Base-by-base conservation (phyloP, 2,329 filamentous ascomycete species). In the Graphiopsis chlorocephala region DNA sequence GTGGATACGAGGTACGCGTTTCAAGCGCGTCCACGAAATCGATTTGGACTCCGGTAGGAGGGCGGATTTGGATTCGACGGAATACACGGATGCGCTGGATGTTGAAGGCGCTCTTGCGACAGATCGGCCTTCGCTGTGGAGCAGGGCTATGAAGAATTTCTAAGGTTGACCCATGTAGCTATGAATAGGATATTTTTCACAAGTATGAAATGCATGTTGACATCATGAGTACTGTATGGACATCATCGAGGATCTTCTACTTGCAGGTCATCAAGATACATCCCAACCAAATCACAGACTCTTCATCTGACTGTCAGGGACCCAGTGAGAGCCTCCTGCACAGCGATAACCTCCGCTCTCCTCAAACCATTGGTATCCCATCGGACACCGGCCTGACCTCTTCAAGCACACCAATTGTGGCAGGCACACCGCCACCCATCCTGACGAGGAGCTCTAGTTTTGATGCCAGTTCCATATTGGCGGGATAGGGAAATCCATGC, bases 321-420 rank as follows among this genome's bases (percentile, higher is more conserved):
- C 75, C 64, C 71, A 89, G 76, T 91, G 89, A 2, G 71, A 72
- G 0, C 88, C 88, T 0, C 84, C 89, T 0, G 81, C 81, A 76
- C 89, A 91, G 5, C 87, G 74, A 74, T 86, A 92, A 0, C 89
- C 89, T 1, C 70, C 72, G 1, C 2, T 47, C 70, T 88, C 82
- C 69, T 84, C 85, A 28, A 89, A 85, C 89, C 89, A 92, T 0
- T 64, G 62, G 70, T 56, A 92, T 0, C 88, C 89, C 20, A 63
- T 42, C 0, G 80, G 78, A 73, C 89, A 93, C 0, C 74, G 58
- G 0, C 89, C 89, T 78, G 86, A 79, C 1, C 68, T 31, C 68
- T 72, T 75, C 68, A 92, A 98, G 80, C 60, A 99, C 86, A 47
- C 92, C 95, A 75, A 97, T 91, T 2, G 96, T 96, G 31, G 95